Evolutionary conservation across 169 alveolate genomes (phyloP).

Genomic region (Blepharisma undulans): DNA sequence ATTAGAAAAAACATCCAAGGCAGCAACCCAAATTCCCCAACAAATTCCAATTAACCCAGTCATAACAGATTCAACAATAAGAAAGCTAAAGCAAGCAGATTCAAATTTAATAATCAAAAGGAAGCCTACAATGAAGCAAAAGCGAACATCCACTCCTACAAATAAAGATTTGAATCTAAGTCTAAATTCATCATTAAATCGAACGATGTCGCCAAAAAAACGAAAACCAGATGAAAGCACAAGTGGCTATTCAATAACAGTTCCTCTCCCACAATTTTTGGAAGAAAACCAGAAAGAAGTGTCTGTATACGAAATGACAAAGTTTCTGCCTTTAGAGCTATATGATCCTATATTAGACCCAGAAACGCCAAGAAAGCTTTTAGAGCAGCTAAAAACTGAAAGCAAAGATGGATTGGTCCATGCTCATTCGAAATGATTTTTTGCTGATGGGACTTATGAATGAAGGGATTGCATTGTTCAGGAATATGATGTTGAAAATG

Average conservation of each 20-base stretch:
- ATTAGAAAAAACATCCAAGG: neutral
- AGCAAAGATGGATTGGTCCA: neutral
- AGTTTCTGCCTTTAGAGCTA: neutral
- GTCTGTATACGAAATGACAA: neutral
- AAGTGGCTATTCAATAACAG: neutral
- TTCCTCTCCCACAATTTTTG: neutral
- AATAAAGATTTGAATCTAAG: neutral
- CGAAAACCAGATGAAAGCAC: neutral
- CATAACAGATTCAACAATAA: neutral
- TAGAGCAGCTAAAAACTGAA: neutral
- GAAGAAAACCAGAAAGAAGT: neutral
- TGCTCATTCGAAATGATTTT: slow-evolving; percentile 25
- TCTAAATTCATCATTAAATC: neutral
- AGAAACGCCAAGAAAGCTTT: neutral
- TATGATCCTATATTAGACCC: slow-evolving; percentile 25
- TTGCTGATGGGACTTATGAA: slow-evolving; percentile 37
- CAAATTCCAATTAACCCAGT: neutral
- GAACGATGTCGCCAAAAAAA: neutral
- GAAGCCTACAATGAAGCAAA: neutral
- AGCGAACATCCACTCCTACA: neutral
- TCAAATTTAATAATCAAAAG: neutral
- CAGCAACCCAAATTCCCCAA: neutral
- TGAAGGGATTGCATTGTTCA: neutral
- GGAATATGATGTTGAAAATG: neutral
- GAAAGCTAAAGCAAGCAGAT: neutral